Evolutionary conservation across 148 eudicot species (phyloP), one percentile per base, ranked within the genome.

Genomic region (Cornus florida): DNA sequence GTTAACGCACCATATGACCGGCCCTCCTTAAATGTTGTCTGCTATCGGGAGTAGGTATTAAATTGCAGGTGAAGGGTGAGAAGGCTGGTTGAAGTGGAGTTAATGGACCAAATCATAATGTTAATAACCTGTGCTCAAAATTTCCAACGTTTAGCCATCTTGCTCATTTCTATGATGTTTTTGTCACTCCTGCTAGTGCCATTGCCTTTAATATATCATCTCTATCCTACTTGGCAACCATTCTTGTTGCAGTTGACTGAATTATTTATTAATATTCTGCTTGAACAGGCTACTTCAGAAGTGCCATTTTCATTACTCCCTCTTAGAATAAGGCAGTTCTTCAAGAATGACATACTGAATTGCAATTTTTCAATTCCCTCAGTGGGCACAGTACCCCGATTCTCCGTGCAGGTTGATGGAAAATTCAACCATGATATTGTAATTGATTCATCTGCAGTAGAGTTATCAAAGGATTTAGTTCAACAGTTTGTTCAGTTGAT

Each of bases 211-310:
- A 68, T 7, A 38, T 41, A 16, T 74, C 56, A 56, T 68, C 43
- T 62, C 13, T 35, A 35, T 74, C 39, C 24, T 70, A 20, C 56
- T n/a, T 28, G 57, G 74, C 70, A 7, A 8, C 69, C 8, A 17
- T 62, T 68, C 64, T 48, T 72, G 35, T 75, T 75, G 24, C 62
- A 41, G 41, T 64, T 70, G 17, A 81, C 76, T 81, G 6, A 50
- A 32, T 31, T 22, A 57, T 69, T 73, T 46, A 4, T 71, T 46
- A 28, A 79, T 81, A 75, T 46, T 72, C 71, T 69, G 14, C 72
- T 69, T 77, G 67, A 48, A 31, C 90, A 95, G 99, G 99, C 97
- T 69, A 93, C 99, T 67, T 90, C 99, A 64, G 97, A 92, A 78
- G 80, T 93, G 74, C 89, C 97, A 74, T 86, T 73, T 66, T 79